Conservation (phyloP, 345 rosid genomes). For the Cardamine occulta region DNA sequence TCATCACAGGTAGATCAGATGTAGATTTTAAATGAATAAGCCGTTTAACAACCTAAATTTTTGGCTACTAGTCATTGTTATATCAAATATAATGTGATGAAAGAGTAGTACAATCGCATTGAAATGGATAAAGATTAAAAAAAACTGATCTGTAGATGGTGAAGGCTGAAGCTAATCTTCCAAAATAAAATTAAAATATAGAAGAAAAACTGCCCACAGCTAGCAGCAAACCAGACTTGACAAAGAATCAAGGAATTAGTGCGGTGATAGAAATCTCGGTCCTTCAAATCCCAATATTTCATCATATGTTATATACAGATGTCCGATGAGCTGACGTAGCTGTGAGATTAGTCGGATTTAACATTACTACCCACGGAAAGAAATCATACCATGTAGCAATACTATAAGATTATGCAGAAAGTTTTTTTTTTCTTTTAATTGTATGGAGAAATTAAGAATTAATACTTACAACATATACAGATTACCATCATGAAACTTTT, state of each 20-base stretch:
- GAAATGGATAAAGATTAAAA: background rate
- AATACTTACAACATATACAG: background rate
- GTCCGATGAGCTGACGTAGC: too few relatives aligned
- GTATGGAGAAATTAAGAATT: background rate
- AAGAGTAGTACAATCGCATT: conserved; percentile 9
- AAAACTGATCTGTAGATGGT: background rate
- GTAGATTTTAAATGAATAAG: background rate
- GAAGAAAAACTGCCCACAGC: background rate
- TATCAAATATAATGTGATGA: background rate
- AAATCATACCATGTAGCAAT: background rate
- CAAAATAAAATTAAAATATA: background rate
- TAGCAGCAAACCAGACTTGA: background rate
- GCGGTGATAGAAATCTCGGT: background rate
- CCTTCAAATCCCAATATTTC: background rate
- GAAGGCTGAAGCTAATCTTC: conserved; percentile 18
- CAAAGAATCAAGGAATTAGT: background rate
- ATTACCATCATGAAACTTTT: background rate
- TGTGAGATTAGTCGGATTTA: too few relatives aligned
- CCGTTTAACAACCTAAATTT: background rate
- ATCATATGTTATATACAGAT: too few relatives aligned
- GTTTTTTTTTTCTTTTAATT: background rate
- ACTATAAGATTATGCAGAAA: background rate
- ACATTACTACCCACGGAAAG: too few relatives aligned
- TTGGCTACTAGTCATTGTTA: background rate
- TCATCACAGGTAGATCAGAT: conserved; percentile 1